phyloP scores from a whole-genome alignment of 306 rosid species.

The Castanea mollissima region DNA sequence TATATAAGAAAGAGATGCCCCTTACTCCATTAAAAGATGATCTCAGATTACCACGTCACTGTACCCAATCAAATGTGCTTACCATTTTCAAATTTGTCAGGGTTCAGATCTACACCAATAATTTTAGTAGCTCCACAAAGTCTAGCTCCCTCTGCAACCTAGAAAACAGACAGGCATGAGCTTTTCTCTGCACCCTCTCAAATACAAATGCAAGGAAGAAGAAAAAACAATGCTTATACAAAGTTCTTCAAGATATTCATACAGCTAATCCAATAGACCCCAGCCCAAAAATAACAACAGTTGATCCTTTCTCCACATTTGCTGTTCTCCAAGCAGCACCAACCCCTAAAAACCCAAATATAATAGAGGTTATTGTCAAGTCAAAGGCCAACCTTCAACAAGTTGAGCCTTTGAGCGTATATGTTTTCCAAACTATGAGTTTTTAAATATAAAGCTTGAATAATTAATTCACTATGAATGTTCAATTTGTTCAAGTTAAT shows the following conservation, averaged over 20 bases:
- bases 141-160: conserved; percentile 95
- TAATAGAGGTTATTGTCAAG: background rate
- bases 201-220: background rate
- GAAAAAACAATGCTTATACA: background rate
- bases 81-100: conserved; percentile 67
- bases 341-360: conserved; percentile 48
- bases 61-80: conserved; percentile 8
- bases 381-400: background rate
- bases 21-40: background rate
- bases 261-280: conserved; percentile 90
- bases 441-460: background rate
- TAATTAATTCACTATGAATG: background rate
- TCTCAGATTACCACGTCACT: background rate
- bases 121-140: conserved; percentile 76
- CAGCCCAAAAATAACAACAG: conserved; percentile 79
- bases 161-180: conserved; percentile 20
- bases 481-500: background rate
- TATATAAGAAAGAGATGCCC: background rate
- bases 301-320: conserved; percentile 69
- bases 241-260: conserved; percentile 15
- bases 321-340: conserved; percentile 96
- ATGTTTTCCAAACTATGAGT: background rate
- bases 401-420: background rate
- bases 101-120: conserved; percentile 79
- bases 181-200: background rate